phyloP scores from a whole-genome alignment of 116 monocot genomes.

The Papilionanthe hybrid region DNA sequence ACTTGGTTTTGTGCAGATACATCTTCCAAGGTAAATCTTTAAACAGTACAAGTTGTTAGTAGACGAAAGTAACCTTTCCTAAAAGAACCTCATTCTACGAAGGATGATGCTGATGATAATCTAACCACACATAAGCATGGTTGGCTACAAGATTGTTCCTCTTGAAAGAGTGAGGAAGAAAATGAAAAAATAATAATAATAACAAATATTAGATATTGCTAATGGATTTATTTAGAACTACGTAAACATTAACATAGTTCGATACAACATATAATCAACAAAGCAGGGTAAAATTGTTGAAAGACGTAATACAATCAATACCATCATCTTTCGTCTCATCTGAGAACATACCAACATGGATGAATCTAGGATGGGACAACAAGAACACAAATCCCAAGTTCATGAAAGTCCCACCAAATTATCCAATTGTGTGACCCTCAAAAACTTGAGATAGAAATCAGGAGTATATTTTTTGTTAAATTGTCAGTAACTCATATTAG shows the following conservation, averaged over 20 bases:
- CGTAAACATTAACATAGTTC: background rate
- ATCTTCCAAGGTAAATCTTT: conserved; percentile 86
- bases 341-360: background rate
- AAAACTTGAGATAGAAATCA: background rate
- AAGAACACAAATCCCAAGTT: background rate
- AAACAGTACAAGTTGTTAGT: conserved; percentile 1
- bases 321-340: background rate
- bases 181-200: background rate
- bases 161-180: background rate
- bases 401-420: background rate
- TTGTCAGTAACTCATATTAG: background rate
- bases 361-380: background rate
- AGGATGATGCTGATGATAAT: background rate
- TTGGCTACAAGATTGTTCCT: background rate
- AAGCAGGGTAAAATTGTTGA: background rate
- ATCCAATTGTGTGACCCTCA: background rate
- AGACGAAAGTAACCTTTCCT: background rate
- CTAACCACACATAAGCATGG: background rate
- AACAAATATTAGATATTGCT: background rate
- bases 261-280: background rate
- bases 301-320: background rate
- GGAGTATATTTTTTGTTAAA: background rate
- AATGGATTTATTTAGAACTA: background rate
- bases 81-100: background rate
- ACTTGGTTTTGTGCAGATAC: conserved; percentile 97